A percentile compares a stretch with the other conserved stretches of the same genome.
Conservation (phyloP, 1,284 basidiomycete genomes). For the Cutaneotrichosporon dermatis region DNA sequence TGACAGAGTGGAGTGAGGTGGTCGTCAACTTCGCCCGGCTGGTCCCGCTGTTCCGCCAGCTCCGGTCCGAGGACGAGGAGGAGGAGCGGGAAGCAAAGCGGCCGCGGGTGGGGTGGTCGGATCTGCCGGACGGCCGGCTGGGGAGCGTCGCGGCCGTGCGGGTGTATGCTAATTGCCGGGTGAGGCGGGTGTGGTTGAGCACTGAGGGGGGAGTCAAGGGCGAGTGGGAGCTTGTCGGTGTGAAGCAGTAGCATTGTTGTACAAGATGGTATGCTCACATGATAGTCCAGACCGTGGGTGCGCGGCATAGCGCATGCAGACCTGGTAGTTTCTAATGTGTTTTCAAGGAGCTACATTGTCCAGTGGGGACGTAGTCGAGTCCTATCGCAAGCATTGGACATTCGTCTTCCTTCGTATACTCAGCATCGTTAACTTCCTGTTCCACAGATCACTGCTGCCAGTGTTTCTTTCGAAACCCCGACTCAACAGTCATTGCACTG, state of each 20-base stretch:
- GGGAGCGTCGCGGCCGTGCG: slow-evolving; percentile 66
- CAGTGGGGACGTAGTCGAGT: no score
- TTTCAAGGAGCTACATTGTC: no score
- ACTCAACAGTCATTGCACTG: no score
- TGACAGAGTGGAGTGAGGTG: slow-evolving; percentile 70
- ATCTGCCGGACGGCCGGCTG: slow-evolving; percentile 58
- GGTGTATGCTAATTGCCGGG: slow-evolving; percentile 73
- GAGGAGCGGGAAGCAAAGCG: slow-evolving; percentile 3
- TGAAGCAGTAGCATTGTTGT: neutral
- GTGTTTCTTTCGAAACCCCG: no score
- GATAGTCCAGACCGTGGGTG: neutral
- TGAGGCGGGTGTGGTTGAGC: slow-evolving; percentile 71
- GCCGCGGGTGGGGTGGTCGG: neutral
- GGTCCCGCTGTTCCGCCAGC: slow-evolving; percentile 57
- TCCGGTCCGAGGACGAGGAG: neutral
- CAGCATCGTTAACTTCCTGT: no score
- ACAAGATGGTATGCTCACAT: neutral
- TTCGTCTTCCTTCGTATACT: no score
- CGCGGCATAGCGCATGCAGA: no score
- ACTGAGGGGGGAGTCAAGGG: slow-evolving; percentile 5
- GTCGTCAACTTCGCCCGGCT: slow-evolving; percentile 59
- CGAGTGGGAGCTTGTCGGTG: slow-evolving; percentile 9
- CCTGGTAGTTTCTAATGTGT: no score
- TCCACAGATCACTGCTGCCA: no score
- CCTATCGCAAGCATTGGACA: no score